These are phyloP conservation scores for Zea mays DNA, from an alignment of 176 grass and related monocot genomes.

Conservation along the genomic window DNA sequence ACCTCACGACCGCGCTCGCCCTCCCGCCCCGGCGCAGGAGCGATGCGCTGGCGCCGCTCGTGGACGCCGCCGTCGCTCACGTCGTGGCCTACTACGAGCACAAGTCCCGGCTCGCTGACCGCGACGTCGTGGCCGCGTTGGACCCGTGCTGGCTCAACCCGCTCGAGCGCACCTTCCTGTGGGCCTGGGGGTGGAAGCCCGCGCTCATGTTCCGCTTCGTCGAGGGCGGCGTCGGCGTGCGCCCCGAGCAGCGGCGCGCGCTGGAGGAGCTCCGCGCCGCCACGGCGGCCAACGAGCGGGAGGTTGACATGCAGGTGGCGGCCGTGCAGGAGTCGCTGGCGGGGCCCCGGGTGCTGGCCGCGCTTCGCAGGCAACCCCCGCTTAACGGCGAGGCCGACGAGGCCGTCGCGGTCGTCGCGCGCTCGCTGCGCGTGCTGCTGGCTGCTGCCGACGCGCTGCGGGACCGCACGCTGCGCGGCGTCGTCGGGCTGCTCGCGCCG, in stretches of 20 bases:
- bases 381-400: constrained; percentile 39
- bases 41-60: constrained; percentile 26
- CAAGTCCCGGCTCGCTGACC: constrained; percentile 57
- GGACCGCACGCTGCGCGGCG: constrained; percentile 43
- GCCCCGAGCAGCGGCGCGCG: constrained; percentile 5
- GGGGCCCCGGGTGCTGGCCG: constrained; percentile 45
- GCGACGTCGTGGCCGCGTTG: constrained; percentile 53
- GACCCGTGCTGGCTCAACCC: constrained; percentile 72
- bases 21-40: not conserved
- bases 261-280: constrained; percentile 25
- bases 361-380: constrained; percentile 24
- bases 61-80: constrained; percentile 48
- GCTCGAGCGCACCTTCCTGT: constrained; percentile 82
- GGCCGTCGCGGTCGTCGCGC: constrained; percentile 37
- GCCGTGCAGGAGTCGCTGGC: constrained; percentile 63
- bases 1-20: constrained; percentile 44
- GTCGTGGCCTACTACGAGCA: constrained; percentile 51
- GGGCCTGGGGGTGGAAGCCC: constrained; percentile 71
- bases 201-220: constrained; percentile 66
- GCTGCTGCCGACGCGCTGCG: constrained; percentile 58
- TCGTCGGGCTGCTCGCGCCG: constrained; percentile 43
- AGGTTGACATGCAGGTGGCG: constrained; percentile 55
- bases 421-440: constrained; percentile 45
- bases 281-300: constrained; percentile 44
- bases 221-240: not conserved